These are phyloP conservation scores for Somion occarium DNA, from an alignment of 1,284 basidiomycete species.

Conservation along the genomic window DNA sequence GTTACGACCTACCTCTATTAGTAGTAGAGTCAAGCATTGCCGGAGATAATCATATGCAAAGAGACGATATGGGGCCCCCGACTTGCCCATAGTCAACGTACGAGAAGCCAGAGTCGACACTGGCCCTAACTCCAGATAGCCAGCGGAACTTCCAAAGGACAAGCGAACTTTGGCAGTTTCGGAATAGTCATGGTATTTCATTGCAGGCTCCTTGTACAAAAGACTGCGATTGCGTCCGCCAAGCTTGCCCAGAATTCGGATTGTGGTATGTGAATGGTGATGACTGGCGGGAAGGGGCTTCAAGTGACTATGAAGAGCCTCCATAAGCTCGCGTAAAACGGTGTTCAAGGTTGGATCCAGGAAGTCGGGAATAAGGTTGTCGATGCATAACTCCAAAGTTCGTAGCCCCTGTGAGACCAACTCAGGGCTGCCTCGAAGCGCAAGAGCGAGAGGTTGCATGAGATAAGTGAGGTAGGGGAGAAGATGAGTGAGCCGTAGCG, in stretches of 20 bases:
- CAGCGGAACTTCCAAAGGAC: slow-evolving; percentile 70
- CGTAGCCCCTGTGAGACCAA: slow-evolving; percentile 94
- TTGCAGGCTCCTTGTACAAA: slow-evolving; percentile 75
- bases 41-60: slow-evolving; percentile 82
- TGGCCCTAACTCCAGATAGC: slow-evolving; percentile 69
- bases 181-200: slow-evolving; percentile 70
- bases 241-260: slow-evolving; percentile 95
- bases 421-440: slow-evolving; percentile 84
- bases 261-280: slow-evolving; percentile 90
- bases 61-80: slow-evolving; percentile 57
- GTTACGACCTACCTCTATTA: slow-evolving; percentile 64
- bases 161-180: slow-evolving; percentile 68
- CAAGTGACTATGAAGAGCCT: slow-evolving; percentile 86
- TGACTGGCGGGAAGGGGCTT: slow-evolving; percentile 91
- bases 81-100: slow-evolving; percentile 50
- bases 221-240: slow-evolving; percentile 93
- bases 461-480: slow-evolving; percentile 94
- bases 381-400: slow-evolving; percentile 98
- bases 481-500: slow-evolving; percentile 92
- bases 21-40: slow-evolving; percentile 64
- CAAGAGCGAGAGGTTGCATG: slow-evolving; percentile 95
- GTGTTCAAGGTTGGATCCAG: slow-evolving; percentile 95
- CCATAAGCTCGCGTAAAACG: slow-evolving; percentile 92
- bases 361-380: slow-evolving; percentile 98
- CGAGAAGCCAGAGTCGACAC: slow-evolving; percentile 70